These are phyloP conservation scores for Globisporangium nagaii DNA, from an alignment of 352 stramenopile genomes.

Conservation along the genomic window DNA sequence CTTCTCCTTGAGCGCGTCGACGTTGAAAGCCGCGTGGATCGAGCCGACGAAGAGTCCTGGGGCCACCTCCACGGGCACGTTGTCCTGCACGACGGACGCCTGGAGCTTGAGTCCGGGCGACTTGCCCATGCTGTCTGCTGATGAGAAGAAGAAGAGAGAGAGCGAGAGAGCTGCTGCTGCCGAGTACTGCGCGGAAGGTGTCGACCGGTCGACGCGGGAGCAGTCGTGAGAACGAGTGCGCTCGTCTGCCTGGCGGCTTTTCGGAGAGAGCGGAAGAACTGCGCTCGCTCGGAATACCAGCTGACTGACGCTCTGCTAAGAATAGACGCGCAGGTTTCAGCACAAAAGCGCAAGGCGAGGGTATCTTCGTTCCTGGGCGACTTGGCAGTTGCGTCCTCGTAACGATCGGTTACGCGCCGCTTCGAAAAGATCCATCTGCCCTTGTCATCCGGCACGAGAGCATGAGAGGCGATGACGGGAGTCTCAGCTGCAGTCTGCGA, in stretches of 20 bases:
- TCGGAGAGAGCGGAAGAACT: conserved; percentile 1
- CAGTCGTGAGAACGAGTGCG: not conserved
- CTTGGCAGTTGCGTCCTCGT: no score
- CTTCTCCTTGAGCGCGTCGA: conserved; percentile 67
- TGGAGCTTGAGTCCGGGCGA: conserved; percentile 50
- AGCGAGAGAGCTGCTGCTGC: not conserved
- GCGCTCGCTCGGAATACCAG: not conserved
- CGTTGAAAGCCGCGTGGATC: conserved; percentile 84
- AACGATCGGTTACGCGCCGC: not conserved
- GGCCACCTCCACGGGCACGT: conserved; percentile 67
- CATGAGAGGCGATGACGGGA: no score
- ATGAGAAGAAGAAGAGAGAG: not conserved
- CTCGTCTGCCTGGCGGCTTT: not conserved
- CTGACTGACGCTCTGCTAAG: not conserved
- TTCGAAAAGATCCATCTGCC: not conserved
- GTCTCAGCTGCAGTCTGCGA: not conserved
- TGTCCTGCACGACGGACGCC: conserved; percentile 78
- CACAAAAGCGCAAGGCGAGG: not conserved
- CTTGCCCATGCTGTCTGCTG: conserved; percentile 55
- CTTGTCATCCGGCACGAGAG: not conserved
- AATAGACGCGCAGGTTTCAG: conserved; percentile 4
- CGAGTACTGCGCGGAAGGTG: not conserved
- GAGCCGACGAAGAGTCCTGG: conserved; percentile 78
- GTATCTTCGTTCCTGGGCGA: not conserved
- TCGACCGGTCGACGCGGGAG: not conserved